These are phyloP conservation scores for Tolypocladium sp. DNA, from an alignment of 2,329 filamentous ascomycete genomes.

Conservation along the genomic window DNA sequence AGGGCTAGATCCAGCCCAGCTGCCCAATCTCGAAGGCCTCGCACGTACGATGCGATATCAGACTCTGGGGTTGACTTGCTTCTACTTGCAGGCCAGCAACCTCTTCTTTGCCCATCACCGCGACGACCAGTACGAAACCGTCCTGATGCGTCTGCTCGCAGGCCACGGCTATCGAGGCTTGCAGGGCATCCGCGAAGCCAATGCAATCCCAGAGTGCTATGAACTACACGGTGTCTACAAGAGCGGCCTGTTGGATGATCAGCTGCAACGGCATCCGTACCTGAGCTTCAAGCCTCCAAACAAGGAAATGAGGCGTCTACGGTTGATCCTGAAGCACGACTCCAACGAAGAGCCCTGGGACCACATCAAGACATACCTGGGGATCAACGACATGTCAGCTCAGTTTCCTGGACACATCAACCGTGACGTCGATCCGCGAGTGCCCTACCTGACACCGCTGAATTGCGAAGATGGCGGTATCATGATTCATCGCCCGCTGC, in stretches of 20 bases:
- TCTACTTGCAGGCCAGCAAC: constrained; percentile 37
- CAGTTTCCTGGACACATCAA: constrained; percentile 16
- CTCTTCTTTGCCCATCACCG: constrained; percentile 78
- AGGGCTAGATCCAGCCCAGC: constrained; percentile 19
- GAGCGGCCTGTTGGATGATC: constrained; percentile 49
- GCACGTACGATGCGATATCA: constrained; percentile 70
- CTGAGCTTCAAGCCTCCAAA: constrained; percentile 25
- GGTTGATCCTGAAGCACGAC: constrained; percentile 18
- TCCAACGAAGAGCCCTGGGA: constrained; percentile 12
- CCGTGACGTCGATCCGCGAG: constrained; percentile 8
- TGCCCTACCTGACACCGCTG: constrained; percentile 24
- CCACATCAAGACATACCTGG: constrained; percentile 6
- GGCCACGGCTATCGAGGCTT: constrained; percentile 64
- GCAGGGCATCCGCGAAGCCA: constrained; percentile 54
- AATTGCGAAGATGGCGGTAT: constrained; percentile 57
- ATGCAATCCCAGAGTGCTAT: constrained; percentile 75
- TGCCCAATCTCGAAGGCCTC: constrained; percentile 64
- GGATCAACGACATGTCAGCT: constrained; percentile 12
- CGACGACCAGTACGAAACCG: constrained; percentile 87
- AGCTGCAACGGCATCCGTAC: constrained; percentile 22
- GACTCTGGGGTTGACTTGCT: constrained; percentile 54
- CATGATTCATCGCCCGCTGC: constrained; percentile 57
- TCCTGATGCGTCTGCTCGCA: constrained; percentile 66
- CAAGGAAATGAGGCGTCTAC: constrained; percentile 18
- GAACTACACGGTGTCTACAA: constrained; percentile 63